Base-by-base conservation (phyloP, 2,329 filamentous ascomycete genomes). In the Polychaeton citri region DNA sequence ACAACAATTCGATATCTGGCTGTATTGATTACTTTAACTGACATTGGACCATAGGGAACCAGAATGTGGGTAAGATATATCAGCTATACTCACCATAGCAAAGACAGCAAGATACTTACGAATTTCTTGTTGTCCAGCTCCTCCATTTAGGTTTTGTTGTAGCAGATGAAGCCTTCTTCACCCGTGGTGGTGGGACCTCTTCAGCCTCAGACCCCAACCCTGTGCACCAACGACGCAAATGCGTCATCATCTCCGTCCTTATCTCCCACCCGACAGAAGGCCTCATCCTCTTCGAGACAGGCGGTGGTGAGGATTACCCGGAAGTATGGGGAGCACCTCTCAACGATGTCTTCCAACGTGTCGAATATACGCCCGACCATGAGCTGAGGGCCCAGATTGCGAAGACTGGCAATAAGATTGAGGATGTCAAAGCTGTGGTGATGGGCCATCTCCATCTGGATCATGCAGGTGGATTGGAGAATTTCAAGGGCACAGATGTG, bases 381-480 rank as follows among this genome's bases (percentile, higher is more conserved):
- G n/a, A n/a, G n/a, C n/a, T n/a, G n/a, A n/a, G n/a, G n/a, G n/a
- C n/a, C n/a, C n/a, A n/a, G n/a, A 47, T 45, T 35, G 35, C 36
- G 16, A 43, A 44, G 31, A 54, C 54, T 10, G 55, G 54, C 6
- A 45, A 59, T 38, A 39, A 49, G 15, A 56, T 60, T 35, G 52
- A 52, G 21, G 55, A 60, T 36, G 41, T 60, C 5, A 56, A 52
- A 34, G 54, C 53, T 35, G 52, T 59, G 0, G 51, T 60, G 26
- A 57, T 59, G 38, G 56, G 56, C 6, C 57, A 60, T 34, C 39
- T 60, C 16, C 55, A 58, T 35, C 44, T 58, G 24, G 56, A 60
- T 33, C 57, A 60, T 33, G 54, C 56, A 0, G 55, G 57, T 1
- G 56, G 56, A 2, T 39, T 59, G 2, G 55, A 57, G 13, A 45